These are phyloP conservation scores for Agrostemma githago DNA, from an alignment of 148 eudicot genomes.

Conservation along the genomic window DNA sequence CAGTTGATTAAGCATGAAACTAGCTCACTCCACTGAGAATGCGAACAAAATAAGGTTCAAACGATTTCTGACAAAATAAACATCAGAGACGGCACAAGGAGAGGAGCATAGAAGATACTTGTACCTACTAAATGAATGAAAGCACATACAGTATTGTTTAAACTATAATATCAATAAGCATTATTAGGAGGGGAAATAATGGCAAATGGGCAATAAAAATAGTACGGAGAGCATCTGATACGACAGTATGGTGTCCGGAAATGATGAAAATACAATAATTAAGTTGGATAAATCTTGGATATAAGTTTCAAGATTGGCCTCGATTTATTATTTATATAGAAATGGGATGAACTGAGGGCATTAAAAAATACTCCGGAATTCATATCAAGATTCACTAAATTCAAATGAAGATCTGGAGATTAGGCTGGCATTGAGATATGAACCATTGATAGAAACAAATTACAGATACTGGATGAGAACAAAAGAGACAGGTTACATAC, in stretches of 20 bases:
- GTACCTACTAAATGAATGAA: not conserved
- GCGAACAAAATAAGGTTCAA: conserved; percentile 26
- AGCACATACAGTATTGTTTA: not conserved
- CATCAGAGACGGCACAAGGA: conserved; percentile 27
- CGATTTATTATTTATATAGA: not conserved
- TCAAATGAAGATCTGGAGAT: conserved; percentile 11
- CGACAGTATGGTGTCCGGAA: conserved; percentile 14
- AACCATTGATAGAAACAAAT: conserved; percentile 16
- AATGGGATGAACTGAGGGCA: not conserved
- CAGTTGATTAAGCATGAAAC: conserved; percentile 8
- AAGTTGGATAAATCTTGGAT: conserved; percentile 24
- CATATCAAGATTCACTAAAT: conserved; percentile 16
- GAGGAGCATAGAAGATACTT: conserved; percentile 12
- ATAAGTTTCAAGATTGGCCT: conserved; percentile 15
- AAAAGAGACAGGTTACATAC: conserved; percentile 44
- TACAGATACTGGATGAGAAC: conserved; percentile 47
- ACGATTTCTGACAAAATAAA: conserved; percentile 29
- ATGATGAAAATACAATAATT: conserved; percentile 8
- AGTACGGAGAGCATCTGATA: conserved; percentile 6
- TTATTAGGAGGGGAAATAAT: conserved; percentile 20
- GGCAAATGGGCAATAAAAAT: conserved; percentile 17
- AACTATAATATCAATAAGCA: conserved; percentile 1
- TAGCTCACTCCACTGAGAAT: conserved; percentile 11
- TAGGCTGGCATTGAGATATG: conserved; percentile 35
- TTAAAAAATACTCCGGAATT: not conserved